These are phyloP conservation scores for Aspergillus sp. DNA, from an alignment of 2,329 filamentous ascomycete species.

Conservation along the genomic window DNA sequence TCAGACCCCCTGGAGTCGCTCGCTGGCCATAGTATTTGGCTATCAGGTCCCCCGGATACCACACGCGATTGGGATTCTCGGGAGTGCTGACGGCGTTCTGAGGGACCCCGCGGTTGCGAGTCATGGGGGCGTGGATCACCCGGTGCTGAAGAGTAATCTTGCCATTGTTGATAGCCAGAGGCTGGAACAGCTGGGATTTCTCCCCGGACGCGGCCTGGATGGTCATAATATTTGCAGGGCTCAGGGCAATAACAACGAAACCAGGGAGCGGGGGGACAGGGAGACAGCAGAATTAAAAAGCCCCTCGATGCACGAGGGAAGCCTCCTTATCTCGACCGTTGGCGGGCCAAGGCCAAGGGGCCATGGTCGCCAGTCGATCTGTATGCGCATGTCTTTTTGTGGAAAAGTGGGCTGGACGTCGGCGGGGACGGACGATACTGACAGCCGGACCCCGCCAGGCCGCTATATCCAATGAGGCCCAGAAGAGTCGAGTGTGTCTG, in stretches of 20 bases:
- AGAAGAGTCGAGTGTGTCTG: no score
- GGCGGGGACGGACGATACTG: no score
- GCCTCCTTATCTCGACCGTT: background rate
- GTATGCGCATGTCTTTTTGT: background rate
- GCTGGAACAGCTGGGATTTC: slow-evolving; percentile 34
- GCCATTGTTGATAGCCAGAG: slow-evolving; percentile 38
- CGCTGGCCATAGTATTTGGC: slow-evolving; percentile 34
- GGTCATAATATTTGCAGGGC: slow-evolving; percentile 11
- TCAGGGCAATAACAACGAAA: background rate
- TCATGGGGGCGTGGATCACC: slow-evolving; percentile 44
- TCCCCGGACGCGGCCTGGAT: slow-evolving; percentile 12
- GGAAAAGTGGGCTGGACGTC: background rate
- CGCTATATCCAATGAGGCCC: no score
- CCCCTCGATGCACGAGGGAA: background rate
- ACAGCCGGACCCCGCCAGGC: no score
- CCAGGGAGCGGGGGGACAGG: background rate
- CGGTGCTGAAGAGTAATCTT: slow-evolving; percentile 43
- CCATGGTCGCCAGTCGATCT: background rate
- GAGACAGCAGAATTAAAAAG: background rate
- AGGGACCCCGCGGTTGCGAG: slow-evolving; percentile 44
- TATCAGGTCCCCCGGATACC: slow-evolving; percentile 37
- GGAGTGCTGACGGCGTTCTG: slow-evolving; percentile 32
- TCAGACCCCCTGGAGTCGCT: slow-evolving; percentile 26
- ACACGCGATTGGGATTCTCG: slow-evolving; percentile 42
- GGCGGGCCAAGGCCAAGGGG: background rate